Evolutionary conservation across 306 rosid species (phyloP).

Genomic region (Glycine tomentella): DNA sequence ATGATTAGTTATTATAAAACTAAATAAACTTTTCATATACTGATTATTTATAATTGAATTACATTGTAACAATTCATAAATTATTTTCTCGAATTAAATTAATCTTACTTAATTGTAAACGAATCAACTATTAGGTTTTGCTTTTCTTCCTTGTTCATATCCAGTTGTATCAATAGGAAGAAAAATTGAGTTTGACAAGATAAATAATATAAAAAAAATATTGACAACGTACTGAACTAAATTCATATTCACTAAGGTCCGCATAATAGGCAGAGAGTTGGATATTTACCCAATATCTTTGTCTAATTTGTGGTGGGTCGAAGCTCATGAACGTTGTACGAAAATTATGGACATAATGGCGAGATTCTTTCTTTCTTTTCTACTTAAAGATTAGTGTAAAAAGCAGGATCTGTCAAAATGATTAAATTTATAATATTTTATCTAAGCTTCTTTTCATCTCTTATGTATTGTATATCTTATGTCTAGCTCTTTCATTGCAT

Average conservation of each 20-base stretch:
- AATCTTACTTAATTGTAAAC: background rate
- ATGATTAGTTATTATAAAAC: background rate
- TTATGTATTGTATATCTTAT: background rate
- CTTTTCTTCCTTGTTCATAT: too few species aligned
- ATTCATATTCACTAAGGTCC: too few species aligned
- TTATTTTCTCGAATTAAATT: background rate
- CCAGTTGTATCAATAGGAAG: background rate
- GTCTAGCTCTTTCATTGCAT: slow-evolving; percentile 31
- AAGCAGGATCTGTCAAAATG: slow-evolving; percentile 7
- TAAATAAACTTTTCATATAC: too few species aligned
- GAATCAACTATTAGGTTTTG: too few species aligned
- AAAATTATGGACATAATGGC: slow-evolving; percentile 18
- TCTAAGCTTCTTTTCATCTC: slow-evolving; percentile 9
- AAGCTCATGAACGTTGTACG: slow-evolving; percentile 20
- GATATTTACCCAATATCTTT: background rate
- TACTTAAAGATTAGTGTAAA: background rate
- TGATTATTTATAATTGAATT: too few species aligned
- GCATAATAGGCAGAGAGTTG: too few species aligned
- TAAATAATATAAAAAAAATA: background rate
- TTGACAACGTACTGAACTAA: too few species aligned
- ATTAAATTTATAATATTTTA: slow-evolving; percentile 16
- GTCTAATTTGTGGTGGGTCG: slow-evolving; percentile 35
- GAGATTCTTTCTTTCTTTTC: slow-evolving; percentile 18
- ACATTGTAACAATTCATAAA: background rate
- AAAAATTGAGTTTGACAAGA: background rate